phyloP scores from a whole-genome alignment of 1,284 basidiomycete genomes.

The Malassezia slooffiae region DNA sequence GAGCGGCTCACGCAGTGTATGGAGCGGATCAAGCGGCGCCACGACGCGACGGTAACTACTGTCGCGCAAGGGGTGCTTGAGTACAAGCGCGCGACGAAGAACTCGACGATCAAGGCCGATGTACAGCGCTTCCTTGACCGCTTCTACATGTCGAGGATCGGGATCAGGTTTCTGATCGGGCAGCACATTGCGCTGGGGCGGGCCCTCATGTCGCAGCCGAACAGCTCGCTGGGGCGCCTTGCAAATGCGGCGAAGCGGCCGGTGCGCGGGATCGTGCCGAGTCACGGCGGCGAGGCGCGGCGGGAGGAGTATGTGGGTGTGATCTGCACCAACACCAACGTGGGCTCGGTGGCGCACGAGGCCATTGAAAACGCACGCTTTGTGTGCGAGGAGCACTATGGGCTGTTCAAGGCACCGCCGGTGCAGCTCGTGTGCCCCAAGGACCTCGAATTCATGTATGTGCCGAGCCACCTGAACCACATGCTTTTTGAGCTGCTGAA shows the following conservation, averaged over 20 bases:
- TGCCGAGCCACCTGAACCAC: slow-evolving; percentile 76
- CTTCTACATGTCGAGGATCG: slow-evolving; percentile 94
- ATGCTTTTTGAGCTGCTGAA: slow-evolving; percentile 98
- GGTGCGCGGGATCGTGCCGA: slow-evolving; percentile 12
- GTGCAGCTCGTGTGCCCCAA: slow-evolving; percentile 91
- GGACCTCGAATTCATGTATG: slow-evolving; percentile 81
- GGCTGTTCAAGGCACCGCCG: slow-evolving; percentile 85
- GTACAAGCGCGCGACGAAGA: slow-evolving; percentile 52
- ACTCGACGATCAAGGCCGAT: slow-evolving; percentile 59
- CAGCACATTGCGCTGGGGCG: slow-evolving; percentile 45
- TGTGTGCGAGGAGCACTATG: slow-evolving; percentile 86
- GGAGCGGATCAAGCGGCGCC: slow-evolving; percentile 80
- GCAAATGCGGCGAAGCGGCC: slow-evolving; percentile 16
- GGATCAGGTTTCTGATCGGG: slow-evolving; percentile 45
- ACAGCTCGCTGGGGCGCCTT: slow-evolving; percentile 2
- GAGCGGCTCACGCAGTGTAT: slow-evolving; percentile 75
- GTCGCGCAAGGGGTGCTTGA: slow-evolving; percentile 66
- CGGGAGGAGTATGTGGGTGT: slow-evolving; percentile 79
- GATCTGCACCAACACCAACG: slow-evolving; percentile 77
- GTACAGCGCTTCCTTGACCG: slow-evolving; percentile 93
- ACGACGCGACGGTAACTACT: slow-evolving; percentile 95
- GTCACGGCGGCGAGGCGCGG: slow-evolving; percentile 21
- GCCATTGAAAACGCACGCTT: slow-evolving; percentile 97
- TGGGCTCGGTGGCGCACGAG: slow-evolving; percentile 56
- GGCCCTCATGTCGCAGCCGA: slow-evolving; percentile 1